phyloP scores from a whole-genome alignment of 1,139 yeast species.

The Sugiyamaella castrensis region DNA sequence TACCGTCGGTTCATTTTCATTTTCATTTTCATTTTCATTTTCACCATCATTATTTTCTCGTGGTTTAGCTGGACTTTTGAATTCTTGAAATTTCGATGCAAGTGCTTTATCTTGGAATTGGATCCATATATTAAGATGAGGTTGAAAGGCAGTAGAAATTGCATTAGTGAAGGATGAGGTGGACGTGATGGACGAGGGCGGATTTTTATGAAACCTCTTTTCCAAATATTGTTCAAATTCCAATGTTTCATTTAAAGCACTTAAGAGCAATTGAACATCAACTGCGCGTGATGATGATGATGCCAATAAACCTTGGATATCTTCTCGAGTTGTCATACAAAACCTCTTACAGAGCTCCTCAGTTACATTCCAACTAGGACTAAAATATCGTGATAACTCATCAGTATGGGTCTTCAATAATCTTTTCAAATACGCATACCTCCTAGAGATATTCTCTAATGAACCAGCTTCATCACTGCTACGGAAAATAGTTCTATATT shows the following conservation, averaged over 20 bases:
- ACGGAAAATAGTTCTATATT: constrained; percentile 70
- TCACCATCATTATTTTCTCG: constrained; percentile 15
- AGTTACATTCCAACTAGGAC: constrained; percentile 68
- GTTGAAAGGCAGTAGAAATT: constrained; percentile 77
- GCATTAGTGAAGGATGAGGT: constrained; percentile 40
- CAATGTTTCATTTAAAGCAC: constrained; percentile 57
- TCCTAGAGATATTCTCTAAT: constrained; percentile 74
- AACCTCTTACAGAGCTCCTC: constrained; percentile 48
- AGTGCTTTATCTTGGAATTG: constrained; percentile 71
- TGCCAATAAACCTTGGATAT: constrained; percentile 50
- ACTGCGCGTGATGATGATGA: constrained; percentile 34
- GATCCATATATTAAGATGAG: constrained; percentile 83
- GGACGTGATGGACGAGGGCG: background rate
- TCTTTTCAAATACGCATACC: constrained; percentile 78
- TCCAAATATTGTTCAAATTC: constrained; percentile 79
- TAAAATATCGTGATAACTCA: constrained; percentile 56
- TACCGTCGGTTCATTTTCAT: constrained; percentile 50
- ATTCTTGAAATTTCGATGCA: constrained; percentile 52
- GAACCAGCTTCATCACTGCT: constrained; percentile 91
- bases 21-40: constrained; percentile 34
- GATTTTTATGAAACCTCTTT: constrained; percentile 45
- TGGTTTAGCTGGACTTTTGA: constrained; percentile 18
- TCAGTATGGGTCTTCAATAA: constrained; percentile 59
- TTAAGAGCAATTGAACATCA: constrained; percentile 58
- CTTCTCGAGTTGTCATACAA: constrained; percentile 54